Percentiles rank a stretch among this genome's conserved stretches.
These are phyloP conservation scores for Claviceps maximensis DNA, from an alignment of 2,329 filamentous ascomycete genomes.

Conservation along the genomic window DNA sequence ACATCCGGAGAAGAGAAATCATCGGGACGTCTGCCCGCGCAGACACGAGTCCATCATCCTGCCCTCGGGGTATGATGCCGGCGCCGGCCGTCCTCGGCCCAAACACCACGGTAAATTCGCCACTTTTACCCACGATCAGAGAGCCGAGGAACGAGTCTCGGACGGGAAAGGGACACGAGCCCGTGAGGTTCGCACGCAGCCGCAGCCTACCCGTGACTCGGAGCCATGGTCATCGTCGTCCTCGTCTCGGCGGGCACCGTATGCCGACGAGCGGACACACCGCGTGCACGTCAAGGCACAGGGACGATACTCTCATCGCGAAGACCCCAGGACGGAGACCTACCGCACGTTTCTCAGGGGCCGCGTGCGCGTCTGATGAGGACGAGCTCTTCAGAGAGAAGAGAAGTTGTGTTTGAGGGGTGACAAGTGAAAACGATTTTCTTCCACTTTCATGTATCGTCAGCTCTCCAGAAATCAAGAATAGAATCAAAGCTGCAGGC, in stretches of 20 bases:
- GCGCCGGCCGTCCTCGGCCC: background rate
- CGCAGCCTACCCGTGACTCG: too few species aligned
- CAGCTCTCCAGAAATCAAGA: too few species aligned
- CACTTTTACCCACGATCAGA: too few species aligned
- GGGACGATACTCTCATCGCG: too few species aligned
- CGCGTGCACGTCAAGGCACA: background rate
- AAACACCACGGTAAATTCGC: background rate
- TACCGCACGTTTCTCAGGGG: conserved; percentile 17
- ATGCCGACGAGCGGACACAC: background rate
- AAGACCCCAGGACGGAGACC: conserved; percentile 12
- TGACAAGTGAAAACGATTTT: background rate
- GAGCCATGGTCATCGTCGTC: too few species aligned
- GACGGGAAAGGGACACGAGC: background rate
- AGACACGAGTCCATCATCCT: background rate
- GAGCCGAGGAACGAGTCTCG: too few species aligned
- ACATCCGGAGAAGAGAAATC: background rate
- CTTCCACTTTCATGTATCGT: too few species aligned
- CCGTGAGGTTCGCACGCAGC: background rate
- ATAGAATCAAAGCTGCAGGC: too few species aligned
- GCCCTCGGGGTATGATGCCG: background rate
- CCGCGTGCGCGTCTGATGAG: conserved; percentile 11
- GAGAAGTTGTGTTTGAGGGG: background rate
- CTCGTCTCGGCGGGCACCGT: background rate
- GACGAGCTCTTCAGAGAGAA: conserved; percentile 11
- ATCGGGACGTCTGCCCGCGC: background rate